A percentile compares a stretch with the other conserved stretches of the same genome.
Evolutionary conservation across 2,329 filamentous ascomycete genomes (phyloP).

Genomic region (Emericellopsis atlantica): DNA sequence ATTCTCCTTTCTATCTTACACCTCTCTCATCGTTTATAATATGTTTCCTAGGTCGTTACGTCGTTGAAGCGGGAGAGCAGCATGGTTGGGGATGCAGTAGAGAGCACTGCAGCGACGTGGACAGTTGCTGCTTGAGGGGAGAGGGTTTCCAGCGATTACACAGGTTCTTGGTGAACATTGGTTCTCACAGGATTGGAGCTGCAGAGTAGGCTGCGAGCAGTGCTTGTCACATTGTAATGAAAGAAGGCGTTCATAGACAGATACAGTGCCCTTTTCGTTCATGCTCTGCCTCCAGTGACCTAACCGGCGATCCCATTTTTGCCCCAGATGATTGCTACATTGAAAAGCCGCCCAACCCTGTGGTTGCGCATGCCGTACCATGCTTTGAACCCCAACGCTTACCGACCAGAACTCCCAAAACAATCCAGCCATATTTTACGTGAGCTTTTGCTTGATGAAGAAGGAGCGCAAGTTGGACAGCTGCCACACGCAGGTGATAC

Average conservation of each 20-base stretch:
- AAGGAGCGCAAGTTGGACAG: conserved; percentile 89
- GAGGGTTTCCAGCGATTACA: background rate
- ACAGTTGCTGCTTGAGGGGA: background rate
- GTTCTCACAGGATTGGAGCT: background rate
- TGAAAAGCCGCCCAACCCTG: too few species aligned
- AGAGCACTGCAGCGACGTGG: too few species aligned
- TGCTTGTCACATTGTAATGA: conserved; percentile 1
- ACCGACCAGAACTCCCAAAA: background rate
- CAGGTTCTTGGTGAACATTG: background rate
- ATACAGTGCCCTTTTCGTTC: background rate
- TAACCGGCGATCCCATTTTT: background rate
- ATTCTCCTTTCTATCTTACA: conserved; percentile 5
- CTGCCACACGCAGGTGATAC: conserved; percentile 90
- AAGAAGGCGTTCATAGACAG: conserved; percentile 1
- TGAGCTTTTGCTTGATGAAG: conserved; percentile 99
- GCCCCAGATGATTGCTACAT: too few species aligned
- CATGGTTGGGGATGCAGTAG: background rate
- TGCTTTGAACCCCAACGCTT: too few species aligned
- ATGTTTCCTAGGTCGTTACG: conserved; percentile 1
- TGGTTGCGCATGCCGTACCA: too few species aligned
- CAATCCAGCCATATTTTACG: conserved; percentile 35
- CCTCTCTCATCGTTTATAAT: conserved; percentile 7
- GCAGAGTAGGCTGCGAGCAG: background rate
- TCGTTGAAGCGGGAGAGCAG: background rate
- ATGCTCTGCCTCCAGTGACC: background rate